Base-by-base conservation (phyloP, 768 basidiomycete species). In the Lentinus tigrinus region DNA sequence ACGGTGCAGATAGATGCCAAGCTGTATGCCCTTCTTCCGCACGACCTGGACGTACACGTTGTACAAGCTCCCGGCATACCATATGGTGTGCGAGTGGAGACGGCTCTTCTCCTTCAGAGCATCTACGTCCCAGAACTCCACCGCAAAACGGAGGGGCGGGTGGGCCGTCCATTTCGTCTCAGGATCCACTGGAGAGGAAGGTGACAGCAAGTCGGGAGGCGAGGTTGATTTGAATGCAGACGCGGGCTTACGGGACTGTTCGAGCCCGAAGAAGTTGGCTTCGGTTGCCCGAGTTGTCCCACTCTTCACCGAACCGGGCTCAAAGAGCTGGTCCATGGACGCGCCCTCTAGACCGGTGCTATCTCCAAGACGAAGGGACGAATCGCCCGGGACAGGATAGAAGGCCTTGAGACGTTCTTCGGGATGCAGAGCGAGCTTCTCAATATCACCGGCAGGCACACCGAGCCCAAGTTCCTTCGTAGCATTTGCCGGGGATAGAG, bases 41-140 rank as follows among this genome's bases (percentile, higher is more conserved):
- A 93, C 87, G 44, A 94, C 80, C 70, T 96, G 93, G 42, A 95
- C 87, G 66, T 95, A 96, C 2, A 93, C 85, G 62, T 93, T 93
- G 78, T 87, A 95, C 66, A 91, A 75, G 65, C 84, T 92, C 9
- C 95, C 95, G 2, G 89, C 93, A 68, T 94, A 91, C 84, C 91
- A 95, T 52, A 95, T 80, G 3, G 94, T 97, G 54, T 86, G 84
- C 8, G 90, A 92, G 70, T 95, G 86, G 50, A 91, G 72, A 16
- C 93, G 79, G 50, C 85, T 84, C 73, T 95, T 96, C 74, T 96
- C 94, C 57, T 86, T 88, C 38, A 97, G 78, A 34, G 78, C 73
- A 59, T 90, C 87, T 19, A 93, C 80, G 65, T 89, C 88, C 88
- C 91, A 95, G 69, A 96, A 96, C 72, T 96, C 94, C 51, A 93